Conservation (phyloP, 2,329 filamentous ascomycete genomes). For the Cytospora schulzeri region DNA sequence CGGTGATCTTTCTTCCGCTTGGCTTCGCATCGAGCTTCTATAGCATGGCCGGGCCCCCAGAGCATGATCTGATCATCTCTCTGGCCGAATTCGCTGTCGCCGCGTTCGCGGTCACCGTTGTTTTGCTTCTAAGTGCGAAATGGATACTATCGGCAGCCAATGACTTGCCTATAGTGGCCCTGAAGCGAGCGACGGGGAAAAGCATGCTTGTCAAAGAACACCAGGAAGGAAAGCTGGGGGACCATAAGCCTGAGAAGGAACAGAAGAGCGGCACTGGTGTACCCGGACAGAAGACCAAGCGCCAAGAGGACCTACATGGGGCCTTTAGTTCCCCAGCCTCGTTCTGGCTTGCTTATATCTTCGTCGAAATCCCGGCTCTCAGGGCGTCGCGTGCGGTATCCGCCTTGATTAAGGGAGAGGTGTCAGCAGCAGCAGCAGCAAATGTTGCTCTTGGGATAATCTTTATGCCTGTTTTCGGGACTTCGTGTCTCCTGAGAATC, state of each 20-base stretch:
- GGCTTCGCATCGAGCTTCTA: conserved; percentile 38
- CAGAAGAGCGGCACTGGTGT: too few species aligned
- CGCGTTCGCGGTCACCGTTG: conserved; percentile 11
- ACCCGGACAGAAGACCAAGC: background rate
- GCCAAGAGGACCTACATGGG: background rate
- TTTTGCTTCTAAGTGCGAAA: background rate
- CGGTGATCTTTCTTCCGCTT: conserved; percentile 38
- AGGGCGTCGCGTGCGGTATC: background rate
- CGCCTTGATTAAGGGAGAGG: background rate
- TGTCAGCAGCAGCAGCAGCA: background rate
- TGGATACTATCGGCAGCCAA: background rate
- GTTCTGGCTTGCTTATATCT: conserved; percentile 9
- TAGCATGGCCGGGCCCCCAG: conserved; percentile 36
- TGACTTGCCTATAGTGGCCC: background rate
- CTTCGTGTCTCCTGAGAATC: background rate
- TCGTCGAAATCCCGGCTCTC: conserved; percentile 12
- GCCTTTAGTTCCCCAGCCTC: background rate
- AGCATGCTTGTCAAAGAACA: background rate
- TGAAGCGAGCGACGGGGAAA: background rate
- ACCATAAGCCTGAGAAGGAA: background rate
- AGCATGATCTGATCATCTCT: conserved; percentile 22
- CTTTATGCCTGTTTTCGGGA: background rate
- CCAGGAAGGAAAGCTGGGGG: background rate
- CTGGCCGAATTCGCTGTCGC: conserved; percentile 27
- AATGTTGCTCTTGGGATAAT: background rate